Base-by-base conservation (phyloP, 371 early-diverging fungal genomes). In the Mortierella polycephala region DNA sequence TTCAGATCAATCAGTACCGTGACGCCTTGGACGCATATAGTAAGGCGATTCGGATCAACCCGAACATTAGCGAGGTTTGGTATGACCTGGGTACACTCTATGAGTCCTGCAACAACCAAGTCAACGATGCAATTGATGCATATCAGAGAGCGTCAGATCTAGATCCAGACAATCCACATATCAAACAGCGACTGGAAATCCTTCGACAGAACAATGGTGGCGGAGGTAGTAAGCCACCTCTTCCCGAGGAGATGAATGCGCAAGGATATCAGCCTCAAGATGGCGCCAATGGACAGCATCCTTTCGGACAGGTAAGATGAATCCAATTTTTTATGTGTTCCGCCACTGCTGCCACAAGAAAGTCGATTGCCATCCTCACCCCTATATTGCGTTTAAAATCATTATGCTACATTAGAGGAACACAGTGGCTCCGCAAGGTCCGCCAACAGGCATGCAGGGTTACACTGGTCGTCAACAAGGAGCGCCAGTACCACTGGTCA, bases 21-120 rank as follows among this genome's bases (percentile, higher is more conserved):
- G 99, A 99, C 80, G 98, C 99, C 0, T 83, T 99, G 71, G 99
- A 99, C 83, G 98, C 99, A 8, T 99, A 98, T 74, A 95, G 93
- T 72, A 89, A 97, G 49, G 98, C 99, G 0, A 96, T 98, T 62
- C 92, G 96, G 20, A 81, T 97, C 40, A 96, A 96, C 74, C 97
- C 99, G 49, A 90, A 93, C 75, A 94, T 97, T 62, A 92, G 93
- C 74, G 99, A 98, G 86, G 98, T 99, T 1, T 99, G 99, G 99
- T 85, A 90, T 67, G 94, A 99, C 74, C 84, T 99, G 8, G 99
- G 99, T 2, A 96, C 96, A 0, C 86, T 99, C 4, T 99, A 99
- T 80, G 99, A 99, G 74, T 90, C 96, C 0, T 98, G 99, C 85
- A 97, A 98, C 83, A 97, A 97, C 83, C 99, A 99, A 81, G 90